Base-by-base conservation (phyloP, 306 rosid species). In the Quercus glauca region DNA sequence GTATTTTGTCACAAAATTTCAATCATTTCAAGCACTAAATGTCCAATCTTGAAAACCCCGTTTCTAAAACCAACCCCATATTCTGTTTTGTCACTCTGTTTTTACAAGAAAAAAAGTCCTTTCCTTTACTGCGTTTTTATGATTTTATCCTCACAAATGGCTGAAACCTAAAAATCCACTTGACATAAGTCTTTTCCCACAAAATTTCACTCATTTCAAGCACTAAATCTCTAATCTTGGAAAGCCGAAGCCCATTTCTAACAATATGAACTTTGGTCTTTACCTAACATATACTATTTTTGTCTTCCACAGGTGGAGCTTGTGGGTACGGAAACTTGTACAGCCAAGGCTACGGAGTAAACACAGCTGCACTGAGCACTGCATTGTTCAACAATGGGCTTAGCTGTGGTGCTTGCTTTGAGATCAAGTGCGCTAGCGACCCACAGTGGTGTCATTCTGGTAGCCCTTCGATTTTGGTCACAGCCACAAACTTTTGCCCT, bases 301-400 rank as follows among this genome's bases (percentile, higher is more conserved):
- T n/a, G 1, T 15, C 53, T 25, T 23, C 15, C 65, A 52, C 79
- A 92, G 97, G 95, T 2, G 98, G 98, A 7, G 98, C 98, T 0
- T 93, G 98, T 53, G 98, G 98, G 1, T 93, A 93, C 20, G 95
- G 95, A 3, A 93, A 93, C 57, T 71, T 93, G 55, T 93, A 91
- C 73, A 91, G 95, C 80, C 92, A 93, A 63, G 98, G 98, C 11
- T 93, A 93, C 37, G 98, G 98, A 0, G 90, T 86, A 9, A 91
- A 79, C 90, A 93, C 97, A 0, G 98, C 97, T 43, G 98, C 97
- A 15, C 83, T 93, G 29, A 93, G 98, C 88, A 93, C 97, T 0
- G 97, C 92, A 0, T 80, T 93, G 33, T 93, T 93, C 83, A 91
- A 91, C 88, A 91, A 11, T 58, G 98, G 98, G 4, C 6, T 90